Percentiles rank a stretch among this genome's conserved stretches.
These are phyloP conservation scores for Neurospora sp. DNA, from an alignment of 495 filamentous ascomycete species.

Conservation along the genomic window DNA sequence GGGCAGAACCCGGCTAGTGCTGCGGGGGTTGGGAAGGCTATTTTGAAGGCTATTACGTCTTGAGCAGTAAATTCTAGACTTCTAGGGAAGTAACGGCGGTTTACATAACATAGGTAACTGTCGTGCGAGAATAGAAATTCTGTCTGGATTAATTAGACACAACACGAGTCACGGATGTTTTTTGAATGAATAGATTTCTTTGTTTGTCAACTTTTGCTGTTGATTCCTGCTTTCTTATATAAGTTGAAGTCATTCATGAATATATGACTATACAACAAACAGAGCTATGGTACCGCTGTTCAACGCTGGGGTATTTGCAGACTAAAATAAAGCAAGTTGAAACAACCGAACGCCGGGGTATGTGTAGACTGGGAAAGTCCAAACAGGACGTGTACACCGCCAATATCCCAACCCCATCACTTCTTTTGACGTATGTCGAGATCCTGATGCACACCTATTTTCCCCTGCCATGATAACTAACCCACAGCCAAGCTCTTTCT, in stretches of 20 bases:
- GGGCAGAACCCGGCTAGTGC: conserved; percentile 68
- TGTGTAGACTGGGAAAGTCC: not conserved
- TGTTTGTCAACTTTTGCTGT: not conserved
- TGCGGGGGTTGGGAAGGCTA: conserved; percentile 44
- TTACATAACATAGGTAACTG: too few relatives aligned
- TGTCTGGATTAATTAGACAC: too few relatives aligned
- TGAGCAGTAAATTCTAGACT: not conserved
- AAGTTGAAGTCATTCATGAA: not conserved
- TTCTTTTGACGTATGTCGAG: not conserved
- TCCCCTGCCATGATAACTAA: not conserved
- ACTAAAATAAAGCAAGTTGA: too few relatives aligned
- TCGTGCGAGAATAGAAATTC: too few relatives aligned
- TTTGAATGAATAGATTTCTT: not conserved
- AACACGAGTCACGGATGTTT: not conserved
- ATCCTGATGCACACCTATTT: not conserved
- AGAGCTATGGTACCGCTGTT: not conserved
- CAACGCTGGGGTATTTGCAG: not conserved
- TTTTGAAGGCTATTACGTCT: conserved; percentile 19
- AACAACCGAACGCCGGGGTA: not conserved
- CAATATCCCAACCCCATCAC: too few relatives aligned
- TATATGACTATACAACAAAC: not conserved
- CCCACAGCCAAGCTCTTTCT: not conserved
- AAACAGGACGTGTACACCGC: not conserved
- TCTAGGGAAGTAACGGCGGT: too few relatives aligned
- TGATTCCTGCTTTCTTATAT: not conserved